Base-by-base conservation (phyloP, 2,329 filamentous ascomycete genomes). In the Aschersonia sp. region DNA sequence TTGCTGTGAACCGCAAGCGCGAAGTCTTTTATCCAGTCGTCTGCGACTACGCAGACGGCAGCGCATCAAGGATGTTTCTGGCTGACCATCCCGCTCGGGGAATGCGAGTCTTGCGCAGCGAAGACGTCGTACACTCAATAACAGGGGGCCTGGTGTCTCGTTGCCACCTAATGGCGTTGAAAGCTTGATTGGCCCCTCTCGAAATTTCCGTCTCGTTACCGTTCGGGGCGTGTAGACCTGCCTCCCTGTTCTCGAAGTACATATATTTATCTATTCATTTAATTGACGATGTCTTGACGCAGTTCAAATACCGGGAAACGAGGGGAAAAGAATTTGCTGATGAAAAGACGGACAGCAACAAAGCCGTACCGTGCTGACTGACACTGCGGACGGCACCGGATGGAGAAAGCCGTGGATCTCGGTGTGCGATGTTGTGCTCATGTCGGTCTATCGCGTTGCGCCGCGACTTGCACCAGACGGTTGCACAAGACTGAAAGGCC, bases 21-120 rank as follows among this genome's bases (percentile, higher is more conserved):
- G 45, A 57, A 6, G 44, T 59, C 11, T 59, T 59, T 43, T 61
- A 58, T 47, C 58, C 58, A 4, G 47, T 57, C 2, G 55, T 61
- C 11, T 64, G 63, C 43, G 54, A 59, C 29, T 64, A 54, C 46
- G 46, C 42, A 2, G 52, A 55, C 42, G 43, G 37, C 10, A 50
- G 43, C 2, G 49, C 51, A 10, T 51, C 57, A 9, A 58, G 57
- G 46, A 42, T 62, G 1, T 63, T 64, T 46, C 42, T 64, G 12
- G 57, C 53, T 2, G 51, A 47, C 14, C 57, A 62, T 47, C 46
- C 56, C 1, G 56, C 49, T 5, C 46, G 49, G 11, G 58, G 55
- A 1, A 48, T 56, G 11, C 50, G 49, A 22, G 55, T 51, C 29
- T 49, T 63, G 31, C 44, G 56, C 52, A 52, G 53, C 30, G 44